These are phyloP conservation scores for Sphagnum fallax DNA, from an alignment of 228 moss, liverwort and hornwort species.

Conservation along the genomic window DNA sequence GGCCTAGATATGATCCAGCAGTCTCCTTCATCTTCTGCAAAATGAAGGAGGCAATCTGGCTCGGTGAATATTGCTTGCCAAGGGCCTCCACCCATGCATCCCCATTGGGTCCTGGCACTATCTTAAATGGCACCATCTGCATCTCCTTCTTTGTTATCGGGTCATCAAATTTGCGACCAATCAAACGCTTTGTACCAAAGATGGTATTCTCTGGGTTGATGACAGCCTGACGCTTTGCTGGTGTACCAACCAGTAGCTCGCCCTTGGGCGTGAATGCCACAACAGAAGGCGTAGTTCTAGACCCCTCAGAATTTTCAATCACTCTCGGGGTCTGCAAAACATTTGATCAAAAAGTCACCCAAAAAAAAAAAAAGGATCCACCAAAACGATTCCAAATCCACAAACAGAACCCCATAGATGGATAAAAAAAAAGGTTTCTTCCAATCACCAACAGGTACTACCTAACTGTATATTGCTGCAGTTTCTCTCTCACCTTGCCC, in stretches of 20 bases:
- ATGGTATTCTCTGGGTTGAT: slow-evolving; percentile 80
- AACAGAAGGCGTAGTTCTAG: slow-evolving; percentile 79
- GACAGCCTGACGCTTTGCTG: slow-evolving; percentile 84
- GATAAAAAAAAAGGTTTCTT: not conserved
- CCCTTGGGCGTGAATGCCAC: slow-evolving; percentile 78
- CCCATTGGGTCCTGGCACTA: slow-evolving; percentile 65
- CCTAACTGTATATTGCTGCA: not conserved
- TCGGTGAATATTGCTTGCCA: slow-evolving; percentile 72
- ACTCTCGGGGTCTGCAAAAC: slow-evolving; percentile 47
- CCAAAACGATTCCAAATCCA: not conserved
- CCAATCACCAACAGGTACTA: not conserved
- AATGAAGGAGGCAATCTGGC: slow-evolving; percentile 72
- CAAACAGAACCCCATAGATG: not conserved
- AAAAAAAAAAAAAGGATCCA: not conserved
- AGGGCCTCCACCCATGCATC: slow-evolving; percentile 92
- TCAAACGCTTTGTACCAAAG: slow-evolving; percentile 75
- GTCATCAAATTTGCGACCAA: slow-evolving; percentile 69
- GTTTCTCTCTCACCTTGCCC: slow-evolving; percentile 52
- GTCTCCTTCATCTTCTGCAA: slow-evolving; percentile 91
- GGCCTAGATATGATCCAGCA: slow-evolving; percentile 70
- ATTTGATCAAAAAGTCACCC: not conserved
- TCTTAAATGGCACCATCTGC: slow-evolving; percentile 87
- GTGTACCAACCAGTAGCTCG: slow-evolving; percentile 72
- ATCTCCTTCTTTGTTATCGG: slow-evolving; percentile 74
- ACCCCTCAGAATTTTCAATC: slow-evolving; percentile 80